A percentile compares a stretch with the other conserved stretches of the same genome.
Conservation (phyloP, 1,284 basidiomycete species). For the Limonomyces culmigenus region DNA sequence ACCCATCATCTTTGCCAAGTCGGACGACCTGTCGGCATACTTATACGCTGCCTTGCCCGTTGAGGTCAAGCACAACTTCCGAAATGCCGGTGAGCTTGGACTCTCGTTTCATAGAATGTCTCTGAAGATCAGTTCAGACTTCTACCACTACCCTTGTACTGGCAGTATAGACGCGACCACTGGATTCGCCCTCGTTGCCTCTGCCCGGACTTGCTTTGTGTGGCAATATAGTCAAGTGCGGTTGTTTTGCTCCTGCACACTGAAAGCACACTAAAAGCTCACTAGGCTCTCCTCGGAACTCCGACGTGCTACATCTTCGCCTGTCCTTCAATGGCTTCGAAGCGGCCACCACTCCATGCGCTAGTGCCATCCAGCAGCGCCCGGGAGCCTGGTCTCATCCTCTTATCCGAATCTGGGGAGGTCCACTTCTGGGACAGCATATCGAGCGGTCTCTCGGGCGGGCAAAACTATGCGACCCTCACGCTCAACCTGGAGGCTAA, state of each 20-base stretch:
- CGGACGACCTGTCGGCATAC: slow-evolving; percentile 49
- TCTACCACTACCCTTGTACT: slow-evolving; percentile 44
- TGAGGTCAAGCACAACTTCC: slow-evolving; percentile 56
- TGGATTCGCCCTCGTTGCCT: slow-evolving; percentile 58
- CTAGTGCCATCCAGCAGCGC: slow-evolving; percentile 52
- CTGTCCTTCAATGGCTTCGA: slow-evolving; percentile 33
- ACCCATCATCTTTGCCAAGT: slow-evolving; percentile 55
- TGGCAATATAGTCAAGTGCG: slow-evolving; percentile 62
- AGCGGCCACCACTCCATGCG: slow-evolving; percentile 40
- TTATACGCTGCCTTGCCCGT: slow-evolving; percentile 55
- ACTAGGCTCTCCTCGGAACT: slow-evolving; percentile 37
- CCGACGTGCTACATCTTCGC: slow-evolving; percentile 75
- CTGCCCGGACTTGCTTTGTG: slow-evolving; percentile 58
- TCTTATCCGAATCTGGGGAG: slow-evolving; percentile 44
- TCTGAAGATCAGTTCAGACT: slow-evolving; percentile 27
- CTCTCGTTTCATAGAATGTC: not conserved
- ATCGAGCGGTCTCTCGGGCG: slow-evolving; percentile 66
- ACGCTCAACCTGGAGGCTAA: slow-evolving; percentile 33
- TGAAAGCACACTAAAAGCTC: not conserved
- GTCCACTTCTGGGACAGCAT: slow-evolving; percentile 70
- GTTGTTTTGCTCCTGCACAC: slow-evolving; percentile 4
- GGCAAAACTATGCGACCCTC: slow-evolving; percentile 40
- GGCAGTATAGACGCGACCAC: slow-evolving; percentile 55
- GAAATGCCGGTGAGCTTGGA: slow-evolving; percentile 35
- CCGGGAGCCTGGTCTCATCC: slow-evolving; percentile 63